Evolutionary conservation across 164 flowering plant genomes (phyloP), one percentile per base, ranked within the genome.

Genomic region (Euptelea pleiosperma): DNA sequence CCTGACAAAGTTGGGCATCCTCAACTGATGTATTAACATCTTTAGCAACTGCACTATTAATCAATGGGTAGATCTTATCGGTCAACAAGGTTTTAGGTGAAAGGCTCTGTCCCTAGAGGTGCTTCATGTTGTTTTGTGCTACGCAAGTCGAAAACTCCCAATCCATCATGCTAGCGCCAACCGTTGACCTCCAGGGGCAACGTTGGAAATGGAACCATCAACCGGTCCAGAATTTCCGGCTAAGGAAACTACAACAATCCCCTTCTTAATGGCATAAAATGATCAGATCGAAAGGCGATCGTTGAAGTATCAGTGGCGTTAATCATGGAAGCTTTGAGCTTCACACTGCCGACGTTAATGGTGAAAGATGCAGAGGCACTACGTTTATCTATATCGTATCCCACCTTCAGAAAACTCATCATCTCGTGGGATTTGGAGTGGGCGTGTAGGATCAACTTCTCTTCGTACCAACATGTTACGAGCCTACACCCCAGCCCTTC

Each of bases 281-380:
- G 89, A 42, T 1, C 83, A 87, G n/a, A 80, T 73, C 1, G 83
- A 55, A 14, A 77, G 12, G 7, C 70, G 72, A 52, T 79, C 85
- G 0, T 42, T 15, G 42, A 75, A 63, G 61, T 76, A 84, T n/a
- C 30, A 22, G 96, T 83, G 64, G 88, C 96, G 46, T 90, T 96
- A 58, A 95, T 82, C 66, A 90, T 30, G 62, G 97, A 80, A 53
- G 93, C 97, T n/a, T 78, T 76, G 57, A 93, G 85, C 72, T 82
- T 83, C 54, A 93, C 62, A 69, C 86, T 89, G 57, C 96, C 92
- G 77, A 79, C 82, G 68, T 70, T 74, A 56, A 81, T 40, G 65
- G 80, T 69, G 70, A 88, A 26, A 9, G 81, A 64, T 2, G 86
- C 84, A 58, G 73, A 71, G 65, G 82, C 81, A 70, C 67, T 64